A percentile compares a stretch with the other conserved stretches of the same genome.
These are phyloP conservation scores for Castanea mollissima DNA, from an alignment of 306 rosid species.

Conservation along the genomic window DNA sequence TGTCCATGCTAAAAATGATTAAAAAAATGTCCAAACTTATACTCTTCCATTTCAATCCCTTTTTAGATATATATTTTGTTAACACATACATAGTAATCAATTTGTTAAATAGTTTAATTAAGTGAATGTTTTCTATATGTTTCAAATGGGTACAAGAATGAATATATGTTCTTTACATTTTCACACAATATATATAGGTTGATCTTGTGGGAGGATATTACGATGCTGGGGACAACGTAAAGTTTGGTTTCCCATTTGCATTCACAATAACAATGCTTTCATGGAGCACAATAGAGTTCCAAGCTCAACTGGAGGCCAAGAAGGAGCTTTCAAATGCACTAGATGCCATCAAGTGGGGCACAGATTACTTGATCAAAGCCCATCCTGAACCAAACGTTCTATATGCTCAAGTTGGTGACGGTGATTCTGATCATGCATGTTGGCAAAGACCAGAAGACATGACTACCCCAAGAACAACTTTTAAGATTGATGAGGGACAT, in stretches of 20 bases:
- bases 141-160: too few relatives aligned
- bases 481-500: slow-evolving; percentile 27
- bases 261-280: slow-evolving; percentile 80
- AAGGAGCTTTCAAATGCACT: slow-evolving; percentile 42
- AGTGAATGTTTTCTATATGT: too few relatives aligned
- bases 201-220: slow-evolving; percentile 93
- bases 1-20: too few relatives aligned
- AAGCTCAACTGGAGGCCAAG: slow-evolving; percentile 4
- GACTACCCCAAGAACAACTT: slow-evolving; percentile 42
- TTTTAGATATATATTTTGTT: too few relatives aligned
- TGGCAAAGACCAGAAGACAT: slow-evolving; percentile 79
- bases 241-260: slow-evolving; percentile 86
- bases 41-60: too few relatives aligned
- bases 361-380: slow-evolving; percentile 56
- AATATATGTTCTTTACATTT: background rate
- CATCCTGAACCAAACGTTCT: slow-evolving; percentile 38
- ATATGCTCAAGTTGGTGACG: slow-evolving; percentile 54
- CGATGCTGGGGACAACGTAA: slow-evolving; percentile 88
- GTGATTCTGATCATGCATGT: slow-evolving; percentile 53
- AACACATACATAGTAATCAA: too few relatives aligned
- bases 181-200: slow-evolving; percentile 33
- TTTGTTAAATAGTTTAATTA: too few relatives aligned
- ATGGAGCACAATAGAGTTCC: slow-evolving; percentile 64
- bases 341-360: slow-evolving; percentile 63
- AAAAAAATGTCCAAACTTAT: too few relatives aligned